These are phyloP conservation scores for Teunomyces barrocoloradensis DNA, from an alignment of 805 yeast species.

Conservation along the genomic window DNA sequence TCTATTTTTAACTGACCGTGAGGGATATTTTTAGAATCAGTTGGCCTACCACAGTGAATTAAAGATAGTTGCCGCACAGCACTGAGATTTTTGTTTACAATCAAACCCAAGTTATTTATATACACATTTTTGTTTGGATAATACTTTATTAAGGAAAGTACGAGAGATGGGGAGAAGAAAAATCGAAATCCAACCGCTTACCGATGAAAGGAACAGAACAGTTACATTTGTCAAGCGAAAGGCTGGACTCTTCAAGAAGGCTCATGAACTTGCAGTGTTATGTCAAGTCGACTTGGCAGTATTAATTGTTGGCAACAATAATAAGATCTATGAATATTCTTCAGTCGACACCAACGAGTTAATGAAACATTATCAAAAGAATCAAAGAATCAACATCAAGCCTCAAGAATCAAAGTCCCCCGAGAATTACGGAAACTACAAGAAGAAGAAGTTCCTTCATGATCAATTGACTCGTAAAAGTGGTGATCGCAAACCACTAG, in stretches of 20 bases:
- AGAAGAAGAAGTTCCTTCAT: slow-evolving; percentile 31
- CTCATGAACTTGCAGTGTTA: slow-evolving; percentile 80
- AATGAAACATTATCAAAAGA: slow-evolving; percentile 15
- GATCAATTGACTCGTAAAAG: slow-evolving; percentile 12
- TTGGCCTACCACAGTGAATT: not conserved
- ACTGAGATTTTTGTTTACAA: not conserved
- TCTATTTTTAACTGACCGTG: not conserved
- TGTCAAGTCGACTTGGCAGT: slow-evolving; percentile 94
- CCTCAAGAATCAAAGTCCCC: slow-evolving; percentile 65
- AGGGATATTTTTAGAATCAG: slow-evolving; percentile 2
- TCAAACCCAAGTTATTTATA: not conserved
- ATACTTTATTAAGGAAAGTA: not conserved
- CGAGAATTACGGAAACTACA: slow-evolving; percentile 62
- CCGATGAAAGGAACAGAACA: slow-evolving; percentile 82
- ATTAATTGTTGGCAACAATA: slow-evolving; percentile 77
- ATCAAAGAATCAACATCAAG: slow-evolving; percentile 5
- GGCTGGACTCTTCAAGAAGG: slow-evolving; percentile 88
- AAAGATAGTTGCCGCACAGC: not conserved
- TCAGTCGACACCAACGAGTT: slow-evolving; percentile 55
- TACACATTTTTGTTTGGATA: not conserved
- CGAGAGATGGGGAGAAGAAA: slow-evolving; percentile 89
- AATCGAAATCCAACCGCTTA: slow-evolving; percentile 86
- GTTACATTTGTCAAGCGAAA: slow-evolving; percentile 91
- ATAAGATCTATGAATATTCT: slow-evolving; percentile 81
- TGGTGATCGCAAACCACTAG: slow-evolving; percentile 4